phyloP scores from a whole-genome alignment of 305 asterid species.

The Solanum hybrid region DNA sequence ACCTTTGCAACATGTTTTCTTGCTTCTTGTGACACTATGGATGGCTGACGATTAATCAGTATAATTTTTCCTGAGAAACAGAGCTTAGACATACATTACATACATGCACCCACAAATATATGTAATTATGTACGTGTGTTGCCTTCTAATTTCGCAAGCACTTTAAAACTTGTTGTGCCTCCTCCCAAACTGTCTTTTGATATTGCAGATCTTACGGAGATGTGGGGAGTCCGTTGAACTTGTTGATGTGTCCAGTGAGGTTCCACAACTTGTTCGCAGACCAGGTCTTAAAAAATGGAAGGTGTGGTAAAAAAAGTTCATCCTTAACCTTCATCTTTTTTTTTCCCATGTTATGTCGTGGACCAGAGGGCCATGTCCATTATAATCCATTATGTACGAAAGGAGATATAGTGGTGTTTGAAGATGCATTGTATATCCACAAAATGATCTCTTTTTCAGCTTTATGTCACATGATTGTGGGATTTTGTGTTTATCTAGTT shows the following conservation, averaged over 20 bases:
- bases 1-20: neutral
- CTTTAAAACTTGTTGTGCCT: neutral
- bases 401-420: neutral
- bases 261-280: conserved; percentile 83
- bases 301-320: conserved; percentile 19
- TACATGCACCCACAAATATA: neutral
- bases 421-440: neutral
- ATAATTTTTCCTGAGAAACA: neutral
- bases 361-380: neutral
- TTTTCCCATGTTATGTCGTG: neutral
- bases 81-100: neutral
- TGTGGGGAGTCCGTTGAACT: conserved; percentile 77
- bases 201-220: conserved; percentile 61
- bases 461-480: neutral
- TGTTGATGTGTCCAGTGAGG: conserved; percentile 70
- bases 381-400: neutral
- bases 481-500: neutral
- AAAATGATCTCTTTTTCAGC: neutral
- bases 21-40: neutral
- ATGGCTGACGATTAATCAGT: neutral
- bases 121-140: neutral
- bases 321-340: conserved; percentile 4
- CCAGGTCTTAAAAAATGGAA: conserved; percentile 92
- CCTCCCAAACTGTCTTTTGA: neutral
- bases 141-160: neutral